phyloP scores from a whole-genome alignment of 2,329 filamentous ascomycete species.

The Cercospora sojina region DNA sequence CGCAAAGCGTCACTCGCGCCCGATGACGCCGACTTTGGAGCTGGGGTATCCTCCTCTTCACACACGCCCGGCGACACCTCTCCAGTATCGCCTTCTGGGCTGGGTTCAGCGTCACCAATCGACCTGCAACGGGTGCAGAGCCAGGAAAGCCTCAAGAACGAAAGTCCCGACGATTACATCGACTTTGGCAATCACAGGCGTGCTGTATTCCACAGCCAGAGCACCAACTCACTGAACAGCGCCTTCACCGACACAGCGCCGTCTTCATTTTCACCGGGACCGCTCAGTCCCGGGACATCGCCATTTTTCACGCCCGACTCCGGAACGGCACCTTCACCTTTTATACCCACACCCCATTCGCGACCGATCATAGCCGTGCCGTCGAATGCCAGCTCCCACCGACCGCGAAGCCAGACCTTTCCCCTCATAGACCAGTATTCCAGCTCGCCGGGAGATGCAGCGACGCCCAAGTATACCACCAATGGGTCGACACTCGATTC shows the following conservation, averaged over 20 bases:
- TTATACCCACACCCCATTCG: constrained; percentile 52
- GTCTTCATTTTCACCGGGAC: constrained; percentile 66
- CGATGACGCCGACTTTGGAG: constrained; percentile 68
- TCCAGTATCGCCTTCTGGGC: constrained; percentile 67
- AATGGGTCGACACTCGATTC: constrained; percentile 41
- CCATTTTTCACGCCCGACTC: constrained; percentile 78
- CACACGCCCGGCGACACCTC: constrained; percentile 66
- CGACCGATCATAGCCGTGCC: constrained; percentile 45
- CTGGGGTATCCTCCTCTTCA: constrained; percentile 56
- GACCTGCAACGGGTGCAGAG: constrained; percentile 63
- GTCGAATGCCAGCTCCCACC: constrained; percentile 59
- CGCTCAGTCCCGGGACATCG: constrained; percentile 69
- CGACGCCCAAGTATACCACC: constrained; percentile 55
- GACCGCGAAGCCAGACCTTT: constrained; percentile 85
- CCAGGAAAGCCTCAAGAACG: constrained; percentile 65
- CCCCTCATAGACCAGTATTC: constrained; percentile 66
- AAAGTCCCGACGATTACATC: constrained; percentile 57
- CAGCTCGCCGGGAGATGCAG: constrained; percentile 53
- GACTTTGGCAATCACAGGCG: constrained; percentile 59
- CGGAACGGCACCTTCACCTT: constrained; percentile 62
- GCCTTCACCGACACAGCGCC: constrained; percentile 65
- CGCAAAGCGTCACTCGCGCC: constrained; percentile 56
- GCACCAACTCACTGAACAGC: constrained; percentile 65
- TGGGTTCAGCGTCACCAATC: constrained; percentile 67
- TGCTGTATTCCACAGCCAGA: constrained; percentile 65